A percentile compares a stretch with the other conserved stretches of the same genome.
phyloP scores from a whole-genome alignment of 257 asterid species.

The Lithospermum erythrorhizon region DNA sequence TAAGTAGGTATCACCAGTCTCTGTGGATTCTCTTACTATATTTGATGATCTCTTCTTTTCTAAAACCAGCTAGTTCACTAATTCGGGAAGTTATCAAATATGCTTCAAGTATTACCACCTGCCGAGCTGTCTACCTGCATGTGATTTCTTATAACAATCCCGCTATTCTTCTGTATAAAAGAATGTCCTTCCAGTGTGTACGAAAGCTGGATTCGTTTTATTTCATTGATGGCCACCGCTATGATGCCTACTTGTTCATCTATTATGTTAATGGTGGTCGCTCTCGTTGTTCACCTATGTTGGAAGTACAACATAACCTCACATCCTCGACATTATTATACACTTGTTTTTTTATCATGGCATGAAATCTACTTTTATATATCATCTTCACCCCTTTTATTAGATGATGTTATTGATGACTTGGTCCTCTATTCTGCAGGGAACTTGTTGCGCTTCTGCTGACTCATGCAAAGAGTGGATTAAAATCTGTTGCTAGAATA shows the following conservation, averaged over 20 bases:
- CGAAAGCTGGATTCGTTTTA: conserved; percentile 67
- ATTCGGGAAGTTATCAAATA: conserved; percentile 72
- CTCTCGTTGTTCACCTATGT: conserved; percentile 94
- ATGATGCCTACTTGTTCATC: conserved; percentile 86
- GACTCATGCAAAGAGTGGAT: conserved; percentile 53
- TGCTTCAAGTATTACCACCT: conserved; percentile 59
- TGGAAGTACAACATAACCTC: conserved; percentile 44
- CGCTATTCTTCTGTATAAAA: conserved; percentile 84
- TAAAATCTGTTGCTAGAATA: conserved; percentile 46
- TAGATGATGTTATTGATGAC: conserved; percentile 2
- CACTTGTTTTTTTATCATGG: conserved; percentile 2
- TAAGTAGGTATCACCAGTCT: conserved; percentile 2
- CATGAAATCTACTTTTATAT: background rate
- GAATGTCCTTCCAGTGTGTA: conserved; percentile 76
- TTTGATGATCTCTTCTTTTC: conserved; percentile 18
- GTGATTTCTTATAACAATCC: conserved; percentile 91
- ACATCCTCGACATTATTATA: too few relatives aligned
- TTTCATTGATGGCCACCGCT: conserved; percentile 68
- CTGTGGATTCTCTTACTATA: conserved; percentile 5
- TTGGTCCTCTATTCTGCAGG: conserved; percentile 30
- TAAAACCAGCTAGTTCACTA: conserved; percentile 68
- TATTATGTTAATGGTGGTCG: conserved; percentile 90
- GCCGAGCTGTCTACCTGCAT: conserved; percentile 88
- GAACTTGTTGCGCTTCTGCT: conserved; percentile 52
- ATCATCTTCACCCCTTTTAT: background rate